Conservation (phyloP, 257 asterid species). For the Lycium ferocissimum region DNA sequence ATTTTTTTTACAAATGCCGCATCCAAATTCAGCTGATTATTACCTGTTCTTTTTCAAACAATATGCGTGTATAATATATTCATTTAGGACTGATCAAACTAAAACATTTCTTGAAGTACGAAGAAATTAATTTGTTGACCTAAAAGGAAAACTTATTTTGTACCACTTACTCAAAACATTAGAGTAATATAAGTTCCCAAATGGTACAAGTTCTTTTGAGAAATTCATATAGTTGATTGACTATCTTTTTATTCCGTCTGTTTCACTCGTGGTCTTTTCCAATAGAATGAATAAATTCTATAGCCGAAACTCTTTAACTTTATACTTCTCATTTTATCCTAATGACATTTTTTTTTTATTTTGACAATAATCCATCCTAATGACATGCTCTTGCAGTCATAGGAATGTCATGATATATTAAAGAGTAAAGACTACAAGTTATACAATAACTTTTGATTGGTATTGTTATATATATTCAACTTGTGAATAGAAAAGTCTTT, state of each 20-base stretch:
- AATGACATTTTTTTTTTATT: background rate
- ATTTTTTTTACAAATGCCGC: background rate
- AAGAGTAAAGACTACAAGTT: background rate
- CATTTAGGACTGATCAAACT: background rate
- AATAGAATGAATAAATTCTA: background rate
- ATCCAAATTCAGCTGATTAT: background rate
- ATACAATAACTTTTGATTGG: background rate
- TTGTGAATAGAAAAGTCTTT: background rate
- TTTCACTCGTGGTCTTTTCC: background rate
- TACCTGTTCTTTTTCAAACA: background rate
- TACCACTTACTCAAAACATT: background rate
- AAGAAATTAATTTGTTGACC: background rate
- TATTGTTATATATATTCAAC: background rate
- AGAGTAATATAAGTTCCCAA: background rate
- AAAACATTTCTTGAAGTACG: background rate
- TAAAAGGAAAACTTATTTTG: background rate
- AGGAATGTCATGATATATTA: background rate
- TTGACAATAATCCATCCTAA: no score
- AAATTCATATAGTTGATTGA: background rate
- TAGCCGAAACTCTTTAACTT: background rate
- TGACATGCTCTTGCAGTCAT: no score
- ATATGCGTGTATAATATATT: background rate
- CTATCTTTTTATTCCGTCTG: background rate
- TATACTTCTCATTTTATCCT: background rate
- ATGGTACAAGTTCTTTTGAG: background rate